Evolutionary conservation across 208 protist genomes (phyloP), one percentile per base, ranked within the genome.

Genomic region (Borovskyia barvae): DNA sequence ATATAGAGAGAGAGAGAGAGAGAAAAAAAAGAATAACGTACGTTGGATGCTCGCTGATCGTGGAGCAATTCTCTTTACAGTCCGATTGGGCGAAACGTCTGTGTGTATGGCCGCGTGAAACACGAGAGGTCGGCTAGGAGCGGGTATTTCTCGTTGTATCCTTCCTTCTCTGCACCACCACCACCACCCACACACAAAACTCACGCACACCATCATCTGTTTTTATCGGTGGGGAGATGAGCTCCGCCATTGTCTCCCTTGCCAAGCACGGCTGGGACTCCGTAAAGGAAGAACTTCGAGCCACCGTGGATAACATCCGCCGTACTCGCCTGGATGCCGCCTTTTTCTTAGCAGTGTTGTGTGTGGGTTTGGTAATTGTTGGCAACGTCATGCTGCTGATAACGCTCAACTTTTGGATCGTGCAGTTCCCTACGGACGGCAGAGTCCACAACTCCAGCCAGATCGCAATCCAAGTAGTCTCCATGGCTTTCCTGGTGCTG

Each of bases 381-480:
- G 86, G 86, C 41, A 93, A 93, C 45, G 75, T 88, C 3, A 72
- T 93, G 49, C 25, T 90, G 1, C 73, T 93, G 19, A 88, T 93
- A 39, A 45, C 77, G 7, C 42, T 81, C 42, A 93, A 93, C 72
- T 93, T 93, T 51, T 93, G 86, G 83, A 56, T 90, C 15, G 54
- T 29, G 14, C 37, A 72, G 24, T 85, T 93, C 37, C 80, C 82
- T 0, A 20, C 47, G 24, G 66, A 79, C 14, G 24, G 55, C 2
- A 29, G 61, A 29, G 42, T 17, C 22, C 62, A 67, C 48, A 82
- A 86, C 66, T 75, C 66, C 17, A 82, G 59, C 29, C 82, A 85
- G 58, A 88, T 93, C 48, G 80, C 82, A 17, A 72, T 88, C 20
- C 86, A 90, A 51, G 76, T 90, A 17, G 72, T 93, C 53, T 48